Base-by-base conservation (phyloP, 306 rosid genomes). In the Hippophae gyantsensis region DNA sequence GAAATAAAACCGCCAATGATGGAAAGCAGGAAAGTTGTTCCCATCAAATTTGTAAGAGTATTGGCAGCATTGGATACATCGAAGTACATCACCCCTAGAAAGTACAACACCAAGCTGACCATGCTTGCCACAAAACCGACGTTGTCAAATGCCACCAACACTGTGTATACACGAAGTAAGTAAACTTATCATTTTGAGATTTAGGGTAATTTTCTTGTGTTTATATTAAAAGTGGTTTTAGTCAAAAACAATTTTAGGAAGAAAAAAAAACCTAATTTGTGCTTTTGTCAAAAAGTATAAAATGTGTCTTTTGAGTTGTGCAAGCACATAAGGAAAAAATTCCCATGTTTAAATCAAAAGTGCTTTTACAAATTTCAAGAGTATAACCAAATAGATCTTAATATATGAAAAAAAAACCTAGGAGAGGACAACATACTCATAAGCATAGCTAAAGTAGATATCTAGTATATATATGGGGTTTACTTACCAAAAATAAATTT, bases 81-180 rank as follows among this genome's bases (percentile, higher is more conserved):
- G 68, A 89, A 79, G 52, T 79, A 76, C 95, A 89, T 78, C 73
- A 80, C 82, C 9, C 53, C 13, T 32, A 69, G 45, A 57, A 89
- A 89, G 76, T 89, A 85, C 7, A 79, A 64, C 11, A 89, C 86
- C 71, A 89, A 7, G 83, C 95, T 89, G 68, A 79, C 80, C 89
- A 79, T 79, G 77, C 81, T 85, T 60, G 95, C 90, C 65, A 85
- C 82, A 70, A 89, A 89, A 0, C 90, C 97, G 90, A 89, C 83
- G 72, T 57, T 89, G 71, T 89, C 97, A 77, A 89, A 79, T 59
- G 86, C 82, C 49, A 79, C 60, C 72, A 89, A 62, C 3, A 70
- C 96, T 88, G 58, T 48, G 0, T 13, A 49, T 49, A 49, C 23
- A 32, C 38, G 38, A 32, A 32, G 38, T 32, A 32, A 32, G 38